Percentiles rank a stretch among this genome's conserved stretches.
Evolutionary conservation across 768 basidiomycete genomes (phyloP).

Genomic region (Boletus patriciae): DNA sequence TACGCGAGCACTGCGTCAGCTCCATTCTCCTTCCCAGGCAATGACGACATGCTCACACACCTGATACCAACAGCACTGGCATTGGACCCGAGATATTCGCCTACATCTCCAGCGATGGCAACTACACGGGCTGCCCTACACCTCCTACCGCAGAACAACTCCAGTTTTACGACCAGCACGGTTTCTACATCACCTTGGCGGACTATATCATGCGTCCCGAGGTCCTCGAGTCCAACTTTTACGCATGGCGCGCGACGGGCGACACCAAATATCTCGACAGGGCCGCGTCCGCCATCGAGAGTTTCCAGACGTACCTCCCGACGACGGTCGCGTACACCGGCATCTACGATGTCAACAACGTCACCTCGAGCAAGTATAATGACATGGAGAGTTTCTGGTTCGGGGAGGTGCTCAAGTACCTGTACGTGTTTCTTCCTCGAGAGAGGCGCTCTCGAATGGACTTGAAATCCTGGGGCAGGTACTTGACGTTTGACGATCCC

Average conservation of each 20-base stretch:
- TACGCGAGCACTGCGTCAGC: slow-evolving; percentile 67
- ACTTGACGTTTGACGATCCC: slow-evolving; percentile 75
- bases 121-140: slow-evolving; percentile 51
- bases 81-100: slow-evolving; percentile 76
- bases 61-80: slow-evolving; percentile 50
- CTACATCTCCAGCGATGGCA: slow-evolving; percentile 60
- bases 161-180: slow-evolving; percentile 58
- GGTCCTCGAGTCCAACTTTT: slow-evolving; percentile 79
- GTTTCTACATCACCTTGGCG: slow-evolving; percentile 57
- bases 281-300: slow-evolving; percentile 55
- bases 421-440: slow-evolving; percentile 42
- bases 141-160: slow-evolving; percentile 42
- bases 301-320: slow-evolving; percentile 57
- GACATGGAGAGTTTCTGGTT: slow-evolving; percentile 70
- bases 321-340: slow-evolving; percentile 53
- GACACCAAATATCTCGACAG: slow-evolving; percentile 65
- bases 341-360: slow-evolving; percentile 55
- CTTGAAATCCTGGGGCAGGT: slow-evolving; percentile 37
- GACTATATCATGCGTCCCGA: slow-evolving; percentile 70
- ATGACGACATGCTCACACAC: not conserved
- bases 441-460: not conserved
- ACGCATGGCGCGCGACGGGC: slow-evolving; percentile 73
- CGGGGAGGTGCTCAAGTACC: slow-evolving; percentile 74
- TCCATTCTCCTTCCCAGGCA: not conserved
- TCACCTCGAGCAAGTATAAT: slow-evolving; percentile 44